Base-by-base conservation (phyloP, 768 basidiomycete genomes). In the Chiua virens region DNA sequence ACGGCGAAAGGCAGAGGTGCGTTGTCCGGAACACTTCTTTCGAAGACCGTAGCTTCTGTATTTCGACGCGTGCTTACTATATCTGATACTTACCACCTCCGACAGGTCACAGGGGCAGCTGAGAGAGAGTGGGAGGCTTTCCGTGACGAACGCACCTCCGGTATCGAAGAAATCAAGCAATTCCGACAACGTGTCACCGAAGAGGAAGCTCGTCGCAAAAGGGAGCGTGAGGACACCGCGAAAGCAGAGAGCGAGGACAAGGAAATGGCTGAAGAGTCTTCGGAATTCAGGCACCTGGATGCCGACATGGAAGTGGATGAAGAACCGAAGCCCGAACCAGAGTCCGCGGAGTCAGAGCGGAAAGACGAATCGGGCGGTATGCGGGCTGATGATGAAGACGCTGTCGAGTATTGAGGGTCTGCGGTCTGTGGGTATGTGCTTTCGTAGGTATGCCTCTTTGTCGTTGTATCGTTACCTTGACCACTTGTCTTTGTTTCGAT, bases 371-470 rank as follows among this genome's bases (percentile, higher is more conserved):
- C 75, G 25, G 67, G 75, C 34, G 65, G 76, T 8, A 77, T 80
- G 71, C 81, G 79, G 56, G 83, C 81, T 43, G 86, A 89, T 51
- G 88, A 87, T 56, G 88, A 89, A 55, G 88, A 89, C 63, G 88
- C 86, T 11, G 86, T 90, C 40, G 88, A 90, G 71, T 90, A 89
- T 72, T 89, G 53, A 69, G 28, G 23, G 46, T 38, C 30, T 45
- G 42, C n/a, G 48, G 51, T 49, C 22, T 25, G 54, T 59, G 61
- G 58, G 56, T 59, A 63, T 61, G 59, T 63, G 50, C 55, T 35
- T 47, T 54, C 64, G 57, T 63, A 61, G 51, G 64, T 58, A 52
- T 63, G 53, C 52, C 40, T 42, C 52, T 46, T 49, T 47, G 40
- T 49, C 32, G 41, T 47, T 23, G 28, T 47, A 45, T 42, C 37